These are phyloP conservation scores for Blastobotrys petasosporus DNA, from an alignment of 1,139 yeast genomes.

Conservation along the genomic window DNA sequence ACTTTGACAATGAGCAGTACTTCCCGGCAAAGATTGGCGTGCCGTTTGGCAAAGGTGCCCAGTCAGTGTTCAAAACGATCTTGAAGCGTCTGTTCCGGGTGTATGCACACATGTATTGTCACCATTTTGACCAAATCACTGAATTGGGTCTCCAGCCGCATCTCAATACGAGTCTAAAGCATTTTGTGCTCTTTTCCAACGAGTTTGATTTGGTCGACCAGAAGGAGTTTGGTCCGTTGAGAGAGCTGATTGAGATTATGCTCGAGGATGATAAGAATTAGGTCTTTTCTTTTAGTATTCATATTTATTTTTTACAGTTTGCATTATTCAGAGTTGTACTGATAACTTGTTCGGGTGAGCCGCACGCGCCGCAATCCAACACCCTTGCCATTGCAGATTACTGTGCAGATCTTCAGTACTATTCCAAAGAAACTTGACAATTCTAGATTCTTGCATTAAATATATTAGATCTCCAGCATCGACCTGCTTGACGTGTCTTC, in stretches of 20 bases:
- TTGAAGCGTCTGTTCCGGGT: slow-evolving; percentile 87
- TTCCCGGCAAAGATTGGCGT: slow-evolving; percentile 90
- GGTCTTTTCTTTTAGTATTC: neutral
- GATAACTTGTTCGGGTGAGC: no score
- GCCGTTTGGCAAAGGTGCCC: slow-evolving; percentile 51
- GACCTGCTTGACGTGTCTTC: no score
- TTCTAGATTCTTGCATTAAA: no score
- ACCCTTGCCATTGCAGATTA: no score
- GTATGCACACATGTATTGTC: slow-evolving; percentile 97
- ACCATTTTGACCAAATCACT: slow-evolving; percentile 90
- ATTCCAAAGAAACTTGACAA: no score
- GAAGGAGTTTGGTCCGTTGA: slow-evolving; percentile 88
- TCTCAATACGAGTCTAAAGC: slow-evolving; percentile 88
- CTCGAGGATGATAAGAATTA: slow-evolving; percentile 30
- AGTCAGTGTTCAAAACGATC: slow-evolving; percentile 72
- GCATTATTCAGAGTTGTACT: no score
- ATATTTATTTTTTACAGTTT: neutral
- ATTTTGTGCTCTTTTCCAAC: slow-evolving; percentile 78
- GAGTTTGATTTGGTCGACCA: slow-evolving; percentile 72
- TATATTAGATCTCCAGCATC: slow-evolving; percentile 8
- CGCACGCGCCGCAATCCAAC: no score
- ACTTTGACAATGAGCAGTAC: slow-evolving; percentile 80
- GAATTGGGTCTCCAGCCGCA: slow-evolving; percentile 91
- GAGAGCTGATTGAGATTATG: slow-evolving; percentile 76
- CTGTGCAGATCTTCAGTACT: no score